Conservation (phyloP, 1,284 basidiomycete species). For the Ganoderma sinense region DNA sequence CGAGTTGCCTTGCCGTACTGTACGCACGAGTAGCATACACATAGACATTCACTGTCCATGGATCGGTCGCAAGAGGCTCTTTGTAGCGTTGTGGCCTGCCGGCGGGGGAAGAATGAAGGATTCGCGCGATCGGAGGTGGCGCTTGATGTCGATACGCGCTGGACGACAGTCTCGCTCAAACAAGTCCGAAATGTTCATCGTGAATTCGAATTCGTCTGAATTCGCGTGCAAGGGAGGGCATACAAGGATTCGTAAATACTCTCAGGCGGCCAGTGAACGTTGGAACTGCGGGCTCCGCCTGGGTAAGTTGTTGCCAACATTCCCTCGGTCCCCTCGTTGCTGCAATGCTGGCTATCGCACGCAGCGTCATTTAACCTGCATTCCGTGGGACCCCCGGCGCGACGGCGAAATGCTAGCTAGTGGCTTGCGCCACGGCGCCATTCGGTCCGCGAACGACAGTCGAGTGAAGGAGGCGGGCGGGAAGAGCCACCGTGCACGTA, state of each 20-base stretch:
- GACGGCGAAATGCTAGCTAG: background rate
- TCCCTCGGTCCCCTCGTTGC: constrained; percentile 1
- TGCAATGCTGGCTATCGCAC: background rate
- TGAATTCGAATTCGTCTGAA: background rate
- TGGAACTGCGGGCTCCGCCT: background rate
- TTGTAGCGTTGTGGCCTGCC: no score
- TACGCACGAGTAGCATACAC: no score
- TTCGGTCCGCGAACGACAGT: background rate
- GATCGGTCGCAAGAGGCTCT: no score
- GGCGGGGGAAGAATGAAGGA: no score
- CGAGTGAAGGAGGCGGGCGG: background rate
- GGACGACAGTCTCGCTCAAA: no score
- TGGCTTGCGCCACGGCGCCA: background rate
- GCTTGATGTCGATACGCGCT: no score
- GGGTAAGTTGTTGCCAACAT: background rate
- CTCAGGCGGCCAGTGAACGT: background rate
- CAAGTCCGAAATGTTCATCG: background rate
- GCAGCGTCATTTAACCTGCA: background rate
- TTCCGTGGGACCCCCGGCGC: background rate
- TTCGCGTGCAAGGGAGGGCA: background rate
- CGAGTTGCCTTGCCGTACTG: no score
- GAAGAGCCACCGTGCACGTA: background rate
- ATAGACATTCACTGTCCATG: no score
- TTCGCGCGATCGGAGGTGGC: no score
- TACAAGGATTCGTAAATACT: background rate